These are phyloP conservation scores for Chlorociboria aeruginascens DNA, from an alignment of 495 filamentous ascomycete genomes.

Conservation along the genomic window DNA sequence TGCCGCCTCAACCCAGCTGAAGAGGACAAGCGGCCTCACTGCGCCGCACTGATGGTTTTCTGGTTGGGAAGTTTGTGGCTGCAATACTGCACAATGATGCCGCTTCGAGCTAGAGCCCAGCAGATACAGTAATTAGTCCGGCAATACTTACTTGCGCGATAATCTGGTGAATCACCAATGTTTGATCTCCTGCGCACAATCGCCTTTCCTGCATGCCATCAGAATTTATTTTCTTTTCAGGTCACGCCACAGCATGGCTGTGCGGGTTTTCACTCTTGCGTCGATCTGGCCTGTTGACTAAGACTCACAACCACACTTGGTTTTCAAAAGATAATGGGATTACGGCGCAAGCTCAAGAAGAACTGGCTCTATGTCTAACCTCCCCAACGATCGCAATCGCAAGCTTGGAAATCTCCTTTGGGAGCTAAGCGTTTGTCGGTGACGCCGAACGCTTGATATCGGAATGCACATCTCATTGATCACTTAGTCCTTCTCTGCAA, in stretches of 20 bases:
- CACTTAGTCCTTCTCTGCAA: constrained; percentile 89
- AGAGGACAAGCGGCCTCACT: background rate
- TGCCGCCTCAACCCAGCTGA: background rate
- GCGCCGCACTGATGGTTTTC: constrained; percentile 2
- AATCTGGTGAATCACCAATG: background rate
- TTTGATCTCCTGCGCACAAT: constrained; percentile 3
- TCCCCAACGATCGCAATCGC: constrained; percentile 1
- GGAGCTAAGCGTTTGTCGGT: constrained; percentile 4
- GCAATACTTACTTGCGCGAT: constrained; percentile 7
- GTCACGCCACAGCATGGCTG: constrained; percentile 17
- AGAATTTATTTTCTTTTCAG: constrained; percentile 4
- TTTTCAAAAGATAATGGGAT: constrained; percentile 6
- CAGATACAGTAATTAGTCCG: background rate
- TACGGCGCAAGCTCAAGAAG: constrained; percentile 12
- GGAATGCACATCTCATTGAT: background rate
- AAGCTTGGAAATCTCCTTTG: background rate
- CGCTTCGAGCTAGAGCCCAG: background rate
- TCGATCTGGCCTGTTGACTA: background rate
- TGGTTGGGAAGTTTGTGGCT: background rate
- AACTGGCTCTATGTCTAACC: constrained; percentile 6
- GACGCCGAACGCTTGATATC: constrained; percentile 12
- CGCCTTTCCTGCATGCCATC: constrained; percentile 9
- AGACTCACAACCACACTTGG: background rate
- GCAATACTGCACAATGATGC: background rate
- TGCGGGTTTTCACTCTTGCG: background rate